Conservation (phyloP, 2,329 filamentous ascomycete species). For the Fusarium pseudoanthophilum region DNA sequence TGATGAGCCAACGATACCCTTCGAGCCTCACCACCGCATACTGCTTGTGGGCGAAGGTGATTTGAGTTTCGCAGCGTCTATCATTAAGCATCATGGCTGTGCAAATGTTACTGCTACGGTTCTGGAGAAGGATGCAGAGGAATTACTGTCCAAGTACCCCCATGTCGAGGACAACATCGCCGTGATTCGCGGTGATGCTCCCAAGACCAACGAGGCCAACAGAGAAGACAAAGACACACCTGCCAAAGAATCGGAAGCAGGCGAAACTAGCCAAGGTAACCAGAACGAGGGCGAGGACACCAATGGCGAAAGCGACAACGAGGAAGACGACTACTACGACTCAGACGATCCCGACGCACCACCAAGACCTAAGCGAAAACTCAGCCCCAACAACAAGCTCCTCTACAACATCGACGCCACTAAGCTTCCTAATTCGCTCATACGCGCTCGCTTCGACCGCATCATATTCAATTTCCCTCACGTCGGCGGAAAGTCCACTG, state of each 20-base stretch:
- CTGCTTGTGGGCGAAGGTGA: slow-evolving; percentile 84
- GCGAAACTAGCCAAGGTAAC: slow-evolving; percentile 1
- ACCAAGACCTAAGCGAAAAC: slow-evolving; percentile 23
- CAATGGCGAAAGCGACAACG: slow-evolving; percentile 30
- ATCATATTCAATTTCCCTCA: slow-evolving; percentile 98
- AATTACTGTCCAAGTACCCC: slow-evolving; percentile 79
- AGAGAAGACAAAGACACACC: background rate
- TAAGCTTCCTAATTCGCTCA: slow-evolving; percentile 63
- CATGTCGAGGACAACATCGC: slow-evolving; percentile 70
- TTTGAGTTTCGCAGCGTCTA: slow-evolving; percentile 78
- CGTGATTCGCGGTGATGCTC: slow-evolving; percentile 53
- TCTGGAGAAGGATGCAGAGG: slow-evolving; percentile 66
- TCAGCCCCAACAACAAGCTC: slow-evolving; percentile 52
- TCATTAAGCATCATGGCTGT: slow-evolving; percentile 74
- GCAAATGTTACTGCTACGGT: slow-evolving; percentile 75
- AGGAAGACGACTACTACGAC: slow-evolving; percentile 34
- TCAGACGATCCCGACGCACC: slow-evolving; percentile 35
- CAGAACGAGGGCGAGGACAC: slow-evolving; percentile 24
- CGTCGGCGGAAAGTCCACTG: slow-evolving; percentile 89
- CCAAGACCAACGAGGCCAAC: slow-evolving; percentile 26
- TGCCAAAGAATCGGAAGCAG: slow-evolving; percentile 1
- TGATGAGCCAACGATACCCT: slow-evolving; percentile 69
- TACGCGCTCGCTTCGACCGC: slow-evolving; percentile 69
- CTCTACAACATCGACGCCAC: slow-evolving; percentile 75
- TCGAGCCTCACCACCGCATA: slow-evolving; percentile 72